Percentiles rank a stretch among this genome's conserved stretches.
Evolutionary conservation across 768 basidiomycete genomes (phyloP).

Genomic region (Russula vinacea): DNA sequence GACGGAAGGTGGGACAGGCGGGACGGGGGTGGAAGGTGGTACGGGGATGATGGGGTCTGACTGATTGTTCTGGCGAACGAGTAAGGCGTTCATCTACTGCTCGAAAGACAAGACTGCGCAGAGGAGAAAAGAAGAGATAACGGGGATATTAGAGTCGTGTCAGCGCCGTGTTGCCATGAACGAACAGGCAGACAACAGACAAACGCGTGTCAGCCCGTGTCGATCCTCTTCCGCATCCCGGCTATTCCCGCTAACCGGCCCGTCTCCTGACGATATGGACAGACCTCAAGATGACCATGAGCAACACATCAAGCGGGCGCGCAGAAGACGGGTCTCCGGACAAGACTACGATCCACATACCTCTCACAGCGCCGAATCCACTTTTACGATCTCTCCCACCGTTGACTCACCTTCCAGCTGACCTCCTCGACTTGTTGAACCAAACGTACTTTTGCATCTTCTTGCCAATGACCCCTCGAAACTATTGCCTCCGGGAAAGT

Average conservation of each 20-base stretch:
- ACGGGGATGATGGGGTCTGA: constrained; percentile 6
- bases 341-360: constrained; percentile 9
- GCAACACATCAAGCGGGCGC: not conserved
- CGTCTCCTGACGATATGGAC: not conserved
- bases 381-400: constrained; percentile 30
- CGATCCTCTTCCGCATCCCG: not conserved
- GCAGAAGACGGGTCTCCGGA: not conserved
- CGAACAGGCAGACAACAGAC: too few relatives aligned
- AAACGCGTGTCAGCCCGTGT: too few relatives aligned
- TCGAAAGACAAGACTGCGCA: not conserved
- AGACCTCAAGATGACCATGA: constrained; percentile 3
- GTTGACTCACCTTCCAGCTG: constrained; percentile 45
- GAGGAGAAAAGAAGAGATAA: not conserved
- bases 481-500: constrained; percentile 70
- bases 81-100: constrained; percentile 10
- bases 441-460: constrained; percentile 63
- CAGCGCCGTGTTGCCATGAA: constrained; percentile 6
- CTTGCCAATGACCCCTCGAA: constrained; percentile 59
- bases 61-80: constrained; percentile 20
- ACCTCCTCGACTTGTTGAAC: constrained; percentile 55
- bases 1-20: not conserved
- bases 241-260: not conserved
- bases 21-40: not conserved
- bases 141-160: too few relatives aligned
- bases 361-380: constrained; percentile 20